Conservation (phyloP, 2,329 filamentous ascomycete genomes). For the Penicillium hesseltinei region DNA sequence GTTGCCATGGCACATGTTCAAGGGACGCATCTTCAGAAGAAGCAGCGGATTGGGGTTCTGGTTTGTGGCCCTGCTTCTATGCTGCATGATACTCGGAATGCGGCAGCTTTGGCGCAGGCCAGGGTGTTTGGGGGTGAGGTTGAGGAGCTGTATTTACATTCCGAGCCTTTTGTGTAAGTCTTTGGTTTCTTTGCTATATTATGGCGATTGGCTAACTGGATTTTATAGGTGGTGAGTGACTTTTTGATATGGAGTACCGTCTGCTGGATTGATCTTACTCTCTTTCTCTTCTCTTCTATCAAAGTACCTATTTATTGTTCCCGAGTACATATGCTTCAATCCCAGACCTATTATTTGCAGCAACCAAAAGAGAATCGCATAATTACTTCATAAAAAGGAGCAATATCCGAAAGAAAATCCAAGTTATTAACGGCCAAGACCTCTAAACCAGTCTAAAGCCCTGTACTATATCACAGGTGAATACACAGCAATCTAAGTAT, state of each 20-base stretch:
- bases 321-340: neutral
- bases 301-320: neutral
- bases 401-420: neutral
- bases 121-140: conserved; percentile 33
- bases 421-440: neutral
- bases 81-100: conserved; percentile 50
- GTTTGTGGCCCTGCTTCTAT: conserved; percentile 49
- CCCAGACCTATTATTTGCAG: neutral
- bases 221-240: conserved; percentile 11
- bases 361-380: neutral
- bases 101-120: conserved; percentile 45
- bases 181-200: neutral
- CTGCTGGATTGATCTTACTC: neutral
- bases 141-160: conserved; percentile 46
- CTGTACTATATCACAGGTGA: neutral
- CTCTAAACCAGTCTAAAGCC: neutral
- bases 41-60: conserved; percentile 32
- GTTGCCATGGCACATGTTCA: conserved; percentile 13
- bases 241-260: neutral
- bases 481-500: neutral
- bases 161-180: conserved; percentile 49
- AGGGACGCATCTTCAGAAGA: conserved; percentile 6
- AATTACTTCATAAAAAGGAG: neutral
- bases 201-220: neutral
- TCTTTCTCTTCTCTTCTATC: neutral